These are phyloP conservation scores for Phytophthora ramorum DNA, from an alignment of 352 stramenopile genomes.

Conservation along the genomic window DNA sequence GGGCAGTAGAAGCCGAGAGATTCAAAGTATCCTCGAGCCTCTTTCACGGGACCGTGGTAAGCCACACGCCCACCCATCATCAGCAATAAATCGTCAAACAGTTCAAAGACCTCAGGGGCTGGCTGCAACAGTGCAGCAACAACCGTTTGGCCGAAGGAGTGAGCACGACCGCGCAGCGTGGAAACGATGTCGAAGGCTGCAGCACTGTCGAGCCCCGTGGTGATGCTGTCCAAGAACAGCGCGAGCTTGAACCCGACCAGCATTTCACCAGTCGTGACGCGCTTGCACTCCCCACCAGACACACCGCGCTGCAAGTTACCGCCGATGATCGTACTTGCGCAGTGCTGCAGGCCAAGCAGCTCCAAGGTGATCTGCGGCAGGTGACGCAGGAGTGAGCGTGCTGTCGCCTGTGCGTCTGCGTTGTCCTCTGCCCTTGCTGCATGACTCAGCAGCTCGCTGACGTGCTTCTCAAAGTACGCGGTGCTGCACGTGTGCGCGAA, in stretches of 20 bases:
- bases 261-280: conserved; percentile 89
- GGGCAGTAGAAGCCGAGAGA: conserved; percentile 50
- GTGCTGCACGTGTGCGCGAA: conserved; percentile 91
- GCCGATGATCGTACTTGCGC: conserved; percentile 54
- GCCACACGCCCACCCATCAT: conserved; percentile 80
- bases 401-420: conserved; percentile 30
- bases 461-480: conserved; percentile 35
- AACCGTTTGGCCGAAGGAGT: conserved; percentile 46
- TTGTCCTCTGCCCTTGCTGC: conserved; percentile 22
- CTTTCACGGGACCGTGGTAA: conserved; percentile 55
- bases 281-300: conserved; percentile 90
- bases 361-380: conserved; percentile 42
- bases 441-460: conserved; percentile 50
- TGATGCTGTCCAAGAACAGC: conserved; percentile 79
- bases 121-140: conserved; percentile 88
- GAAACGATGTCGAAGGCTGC: conserved; percentile 64
- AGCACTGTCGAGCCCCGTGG: conserved; percentile 62
- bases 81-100: conserved; percentile 66
- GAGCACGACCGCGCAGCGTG: conserved; percentile 39
- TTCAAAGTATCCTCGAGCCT: conserved; percentile 50
- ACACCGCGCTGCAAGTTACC: conserved; percentile 61
- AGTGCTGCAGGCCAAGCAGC: conserved; percentile 52
- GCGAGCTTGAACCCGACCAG: conserved; percentile 77
- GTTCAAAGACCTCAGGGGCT: conserved; percentile 60
- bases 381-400: conserved; percentile 33